Percentiles rank a stretch among this genome's conserved stretches.
Evolutionary conservation across 345 rosid genomes (phyloP).

Genomic region (Hypericum androsaemum): DNA sequence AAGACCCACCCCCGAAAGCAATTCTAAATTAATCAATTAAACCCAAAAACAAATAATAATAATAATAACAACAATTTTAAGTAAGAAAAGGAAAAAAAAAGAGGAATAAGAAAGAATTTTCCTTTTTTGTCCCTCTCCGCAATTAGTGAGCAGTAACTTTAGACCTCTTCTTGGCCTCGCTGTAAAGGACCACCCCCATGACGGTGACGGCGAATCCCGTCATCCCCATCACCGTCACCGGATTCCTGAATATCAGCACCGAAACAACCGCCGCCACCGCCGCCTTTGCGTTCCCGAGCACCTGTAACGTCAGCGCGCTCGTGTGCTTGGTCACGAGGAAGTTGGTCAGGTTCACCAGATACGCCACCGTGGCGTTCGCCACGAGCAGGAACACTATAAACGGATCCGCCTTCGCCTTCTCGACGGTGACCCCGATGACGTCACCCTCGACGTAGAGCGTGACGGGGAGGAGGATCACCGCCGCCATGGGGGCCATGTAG

Average conservation of each 20-base stretch:
- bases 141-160: constrained; percentile 48
- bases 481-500: constrained; percentile 98
- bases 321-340: constrained; percentile 97
- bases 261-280: constrained; percentile 94
- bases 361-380: constrained; percentile 97
- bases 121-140: no score
- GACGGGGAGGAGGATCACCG: constrained; percentile 76
- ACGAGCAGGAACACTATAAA: constrained; percentile 57
- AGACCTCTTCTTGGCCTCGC: constrained; percentile 99
- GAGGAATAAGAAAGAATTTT: no score
- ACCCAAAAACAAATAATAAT: no score
- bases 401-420: constrained; percentile 63
- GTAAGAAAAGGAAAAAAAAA: no score
- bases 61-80: no score
- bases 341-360: constrained; percentile 86
- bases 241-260: constrained; percentile 82
- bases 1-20: no score
- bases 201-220: constrained; percentile 79
- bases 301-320: constrained; percentile 92
- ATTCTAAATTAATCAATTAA: no score
- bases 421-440: constrained; percentile 56
- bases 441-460: constrained; percentile 91
- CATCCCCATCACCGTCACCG: constrained; percentile 87
- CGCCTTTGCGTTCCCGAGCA: constrained; percentile 95
- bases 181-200: constrained; percentile 95